Base-by-base conservation (phyloP, 2,329 filamentous ascomycete genomes). In the Penicillium sp. region DNA sequence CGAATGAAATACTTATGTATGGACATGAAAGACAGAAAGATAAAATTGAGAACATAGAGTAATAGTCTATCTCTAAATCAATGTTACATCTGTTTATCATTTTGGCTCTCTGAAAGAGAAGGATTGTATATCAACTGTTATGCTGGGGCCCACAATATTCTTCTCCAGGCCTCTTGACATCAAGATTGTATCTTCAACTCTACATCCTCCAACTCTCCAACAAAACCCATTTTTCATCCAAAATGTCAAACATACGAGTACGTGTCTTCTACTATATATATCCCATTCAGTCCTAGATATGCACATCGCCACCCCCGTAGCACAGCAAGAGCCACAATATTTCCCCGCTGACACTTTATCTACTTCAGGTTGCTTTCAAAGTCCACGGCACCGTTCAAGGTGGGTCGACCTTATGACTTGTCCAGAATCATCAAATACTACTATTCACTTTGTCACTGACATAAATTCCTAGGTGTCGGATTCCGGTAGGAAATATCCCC, bases 311-410 rank as follows among this genome's bases (percentile, higher is more conserved):
- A 20, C 14, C 32, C 32, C 32, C 26, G 11, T 10, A 39, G 16
- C 10, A 40, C 20, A 20, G 7, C 46, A n/a, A 39, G 13, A 20
- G 34, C 35, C n/a, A 34, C 7, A 35, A 18, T 24, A 43, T 31
- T 20, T 38, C 45, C 42, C 22, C 22, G 40, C 58, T 64, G 18
- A 64, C 35, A 49, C 26, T 16, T 7, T 38, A 9, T 34, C 35
- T 39, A 45, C 42, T 46, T 13, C 59, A 76, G 74, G 62, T 75
- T 58, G 69, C 71, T 45, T 76, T 75, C 62, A 72, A 68, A 60
- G 87, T 85, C 56, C 85, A 89, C 64, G 88, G 87, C 52, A 80
- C 80, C 38, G 88, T 91, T 13, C 88, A 91, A 81, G 88, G 88
- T 86, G 74, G 59, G 75, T 62, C 32, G 24, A 50, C 8, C 20